A percentile compares a stretch with the other conserved stretches of the same genome.
Evolutionary conservation across 768 basidiomycete species (phyloP).

Genomic region (Paxillus involutus): DNA sequence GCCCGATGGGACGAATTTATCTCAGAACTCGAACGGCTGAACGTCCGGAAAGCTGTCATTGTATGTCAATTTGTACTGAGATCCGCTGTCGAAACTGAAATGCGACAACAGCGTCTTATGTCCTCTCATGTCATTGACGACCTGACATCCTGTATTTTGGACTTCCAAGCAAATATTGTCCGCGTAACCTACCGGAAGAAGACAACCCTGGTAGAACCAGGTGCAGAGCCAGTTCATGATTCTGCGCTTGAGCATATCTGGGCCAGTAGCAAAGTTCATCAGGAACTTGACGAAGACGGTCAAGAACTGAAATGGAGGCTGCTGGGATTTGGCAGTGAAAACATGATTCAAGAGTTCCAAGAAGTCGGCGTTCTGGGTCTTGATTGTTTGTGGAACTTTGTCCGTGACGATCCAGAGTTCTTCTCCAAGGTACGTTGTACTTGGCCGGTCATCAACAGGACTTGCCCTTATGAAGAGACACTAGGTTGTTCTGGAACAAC

Average conservation of each 20-base stretch:
- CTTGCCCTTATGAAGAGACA: constrained; percentile 8
- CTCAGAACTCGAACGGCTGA: constrained; percentile 68
- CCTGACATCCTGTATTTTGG: constrained; percentile 77
- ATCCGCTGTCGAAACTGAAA: constrained; percentile 8
- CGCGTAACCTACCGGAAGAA: constrained; percentile 81
- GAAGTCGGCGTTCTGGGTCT: constrained; percentile 80
- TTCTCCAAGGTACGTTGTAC: constrained; percentile 62
- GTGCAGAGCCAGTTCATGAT: constrained; percentile 56
- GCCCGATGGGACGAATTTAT: constrained; percentile 79
- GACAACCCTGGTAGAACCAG: constrained; percentile 72
- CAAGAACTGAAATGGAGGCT: constrained; percentile 67
- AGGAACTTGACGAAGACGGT: constrained; percentile 50
- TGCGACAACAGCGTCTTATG: constrained; percentile 66
- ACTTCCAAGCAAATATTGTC: constrained; percentile 85
- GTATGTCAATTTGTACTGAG: constrained; percentile 43
- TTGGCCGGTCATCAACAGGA: neutral
- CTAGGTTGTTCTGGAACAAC: constrained; percentile 80
- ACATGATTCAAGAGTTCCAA: constrained; percentile 72
- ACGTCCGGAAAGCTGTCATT: constrained; percentile 79
- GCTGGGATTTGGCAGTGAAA: constrained; percentile 77
- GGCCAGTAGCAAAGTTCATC: constrained; percentile 55
- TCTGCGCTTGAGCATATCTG: constrained; percentile 67
- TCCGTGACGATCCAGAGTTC: constrained; percentile 63
- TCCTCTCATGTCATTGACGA: constrained; percentile 79
- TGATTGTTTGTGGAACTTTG: constrained; percentile 78